These are phyloP conservation scores for Yarrowia yakushimensis DNA, from an alignment of 805 yeast species.

Conservation along the genomic window DNA sequence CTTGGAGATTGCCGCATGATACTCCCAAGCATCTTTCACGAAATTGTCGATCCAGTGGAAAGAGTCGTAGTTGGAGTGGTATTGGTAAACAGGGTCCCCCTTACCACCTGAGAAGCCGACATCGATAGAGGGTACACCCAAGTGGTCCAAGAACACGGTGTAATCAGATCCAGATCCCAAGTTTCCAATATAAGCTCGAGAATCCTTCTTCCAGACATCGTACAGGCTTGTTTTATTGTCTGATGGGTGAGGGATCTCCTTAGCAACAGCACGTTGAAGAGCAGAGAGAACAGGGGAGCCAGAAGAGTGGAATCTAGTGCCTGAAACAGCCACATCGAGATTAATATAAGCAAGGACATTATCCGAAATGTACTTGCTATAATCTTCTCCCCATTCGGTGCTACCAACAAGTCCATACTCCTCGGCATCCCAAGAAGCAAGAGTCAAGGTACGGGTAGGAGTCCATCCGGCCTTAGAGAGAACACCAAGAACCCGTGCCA, in stretches of 20 bases:
- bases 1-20: conserved; percentile 56
- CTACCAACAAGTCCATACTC: conserved; percentile 72
- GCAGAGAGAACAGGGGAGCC: conserved; percentile 59
- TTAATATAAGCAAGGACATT: conserved; percentile 65
- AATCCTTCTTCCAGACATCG: conserved; percentile 37
- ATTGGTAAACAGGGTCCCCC: conserved; percentile 62
- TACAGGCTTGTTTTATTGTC: conserved; percentile 34
- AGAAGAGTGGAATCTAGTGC: conserved; percentile 49
- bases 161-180: conserved; percentile 73
- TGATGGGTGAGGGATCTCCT: conserved; percentile 47
- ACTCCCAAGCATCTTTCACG: conserved; percentile 61
- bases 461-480: conserved; percentile 59
- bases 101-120: conserved; percentile 48
- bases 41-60: conserved; percentile 62
- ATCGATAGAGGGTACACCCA: conserved; percentile 49
- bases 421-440: conserved; percentile 82
- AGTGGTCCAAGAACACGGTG: conserved; percentile 43
- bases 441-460: conserved; percentile 64
- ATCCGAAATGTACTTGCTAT: conserved; percentile 45
- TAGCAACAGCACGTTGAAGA: conserved; percentile 46
- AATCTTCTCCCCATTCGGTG: conserved; percentile 71
- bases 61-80: conserved; percentile 73
- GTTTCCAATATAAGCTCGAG: conserved; percentile 41
- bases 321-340: conserved; percentile 62
- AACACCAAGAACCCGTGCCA: conserved; percentile 56